Percentiles rank a stretch among this genome's conserved stretches.
Conservation (phyloP, 2,329 filamentous ascomycete genomes). For the Cercospora janseana region DNA sequence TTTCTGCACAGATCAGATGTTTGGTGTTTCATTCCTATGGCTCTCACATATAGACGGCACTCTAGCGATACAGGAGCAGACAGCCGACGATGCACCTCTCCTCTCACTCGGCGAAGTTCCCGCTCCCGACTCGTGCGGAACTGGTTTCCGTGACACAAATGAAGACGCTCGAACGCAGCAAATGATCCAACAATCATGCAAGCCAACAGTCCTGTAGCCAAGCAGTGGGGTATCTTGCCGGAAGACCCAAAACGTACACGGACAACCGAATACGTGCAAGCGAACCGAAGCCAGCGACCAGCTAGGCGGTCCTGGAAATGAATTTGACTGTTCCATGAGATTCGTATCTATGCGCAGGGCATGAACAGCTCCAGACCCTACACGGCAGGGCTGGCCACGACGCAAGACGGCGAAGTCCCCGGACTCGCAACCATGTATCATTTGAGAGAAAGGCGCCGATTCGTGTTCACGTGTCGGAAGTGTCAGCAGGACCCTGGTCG, state of each 20-base stretch:
- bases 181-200: conserved; percentile 3
- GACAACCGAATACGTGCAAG: conserved; percentile 13
- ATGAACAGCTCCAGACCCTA: neutral
- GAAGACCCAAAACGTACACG: conserved; percentile 10
- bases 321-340: neutral
- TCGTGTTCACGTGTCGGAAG: neutral
- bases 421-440: no score
- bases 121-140: no score
- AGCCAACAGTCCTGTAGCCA: conserved; percentile 4
- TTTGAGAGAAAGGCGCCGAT: no score
- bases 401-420: conserved; percentile 6
- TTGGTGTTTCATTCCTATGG: conserved; percentile 5
- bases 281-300: neutral
- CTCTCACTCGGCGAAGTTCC: neutral
- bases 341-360: neutral
- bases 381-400: neutral
- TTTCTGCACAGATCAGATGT: no score
- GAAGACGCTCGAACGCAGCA: conserved; percentile 21
- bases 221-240: conserved; percentile 17
- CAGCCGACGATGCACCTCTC: neutral
- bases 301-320: neutral
- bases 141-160: neutral
- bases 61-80: conserved; percentile 2
- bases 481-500: conserved; percentile 27
- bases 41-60: conserved; percentile 9